Evolutionary conservation across 345 rosid genomes (phyloP), one percentile per base, ranked within the genome.

Genomic region (Euclidium syriacum): DNA sequence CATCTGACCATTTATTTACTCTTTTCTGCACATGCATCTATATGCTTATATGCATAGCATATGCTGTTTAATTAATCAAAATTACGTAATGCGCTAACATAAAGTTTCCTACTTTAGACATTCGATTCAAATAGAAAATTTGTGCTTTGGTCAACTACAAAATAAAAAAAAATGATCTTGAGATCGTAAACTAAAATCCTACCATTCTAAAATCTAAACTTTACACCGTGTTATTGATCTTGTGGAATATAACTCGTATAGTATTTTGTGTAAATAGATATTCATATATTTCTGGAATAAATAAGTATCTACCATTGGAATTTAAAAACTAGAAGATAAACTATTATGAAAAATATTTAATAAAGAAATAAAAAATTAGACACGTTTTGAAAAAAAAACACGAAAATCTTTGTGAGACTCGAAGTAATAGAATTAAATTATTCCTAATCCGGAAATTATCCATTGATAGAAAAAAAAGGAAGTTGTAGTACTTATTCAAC

Each of bases 21-120:
- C n/a, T 38, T 52, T 53, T 53, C 61, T 36, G 35, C 70, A 54
- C 54, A 54, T 54, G 38, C 35, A 10, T 42, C 33, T 33, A 65
- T 53, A 53, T 53, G 19, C 32, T 7, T 58, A 40, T 49, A 17
- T 40, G 46, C 61, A 17, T 52, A 22, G 10, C 11, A 33, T 25
- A 5, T 65, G 47, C 54, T 17, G 2, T 36, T 35, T 11, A n/a
- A 36, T 25, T 42, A 19, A 19, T 10, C n/a, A n/a, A 11, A 25
- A 26, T 34, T 48, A 62, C 19, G 27, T 12, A 30, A 52, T 41
- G 10, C 53, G 15, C 43, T 52, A 42, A 20, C 34, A 11, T 22
- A 1, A 14, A 22, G 25, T 26, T 52, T 51, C 36, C 25, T 18
- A 19, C 4, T 17, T 6, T 50, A 19, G 33, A 5, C 7, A n/a